Evolutionary conservation across 192 early-diverging fungal genomes (phyloP), one percentile per base, ranked within the genome.

Genomic region (Glomus cerebriforme): DNA sequence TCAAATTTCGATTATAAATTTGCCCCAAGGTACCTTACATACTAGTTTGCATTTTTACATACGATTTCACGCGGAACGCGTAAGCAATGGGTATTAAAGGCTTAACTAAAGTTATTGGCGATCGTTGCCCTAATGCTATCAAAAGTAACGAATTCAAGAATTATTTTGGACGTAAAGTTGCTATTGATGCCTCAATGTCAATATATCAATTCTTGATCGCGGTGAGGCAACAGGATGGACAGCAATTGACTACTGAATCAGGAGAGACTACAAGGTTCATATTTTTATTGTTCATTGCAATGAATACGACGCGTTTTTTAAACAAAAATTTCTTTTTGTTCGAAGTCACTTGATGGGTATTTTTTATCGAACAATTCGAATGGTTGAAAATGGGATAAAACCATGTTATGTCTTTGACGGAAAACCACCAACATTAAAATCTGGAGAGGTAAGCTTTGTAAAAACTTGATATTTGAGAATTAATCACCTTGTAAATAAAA

Each of bases 171-270:
- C 92, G 96, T 71, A 98, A 97, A 79, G 93, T 99, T 7, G 98
- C 98, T 24, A 94, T 99, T 60, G 98, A 99, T 81, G 98, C 98
- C 26, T 98, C 96, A 17, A 99, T 96, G 91, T 93, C 93, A 60
- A 92, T 99, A 64, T 99, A 99, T 83, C 98, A 99, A 87, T 99
- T 99, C 86, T 91, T 99, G 82, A 95, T 99, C 66, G 98, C 97
- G 12, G 97, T 99, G 54, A 90, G 98, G 34, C 88, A 88, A 67
- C 85, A 87, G 27, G 97, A 98, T 73, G 98, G 98, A 2, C 90
- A 94, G 85, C 91, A 95, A 79, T 86, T 99, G 60, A 93, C 92
- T 15, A 96, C 95, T 72, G 93, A 95, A 75, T 87, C 89, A 5
- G 98, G 98, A 60, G 95, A 96, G 78, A 96, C 96, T 0, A 99